Evolutionary conservation across 1,139 yeast species (phyloP).

Genomic region (Meyerozyma guilliermondii): DNA sequence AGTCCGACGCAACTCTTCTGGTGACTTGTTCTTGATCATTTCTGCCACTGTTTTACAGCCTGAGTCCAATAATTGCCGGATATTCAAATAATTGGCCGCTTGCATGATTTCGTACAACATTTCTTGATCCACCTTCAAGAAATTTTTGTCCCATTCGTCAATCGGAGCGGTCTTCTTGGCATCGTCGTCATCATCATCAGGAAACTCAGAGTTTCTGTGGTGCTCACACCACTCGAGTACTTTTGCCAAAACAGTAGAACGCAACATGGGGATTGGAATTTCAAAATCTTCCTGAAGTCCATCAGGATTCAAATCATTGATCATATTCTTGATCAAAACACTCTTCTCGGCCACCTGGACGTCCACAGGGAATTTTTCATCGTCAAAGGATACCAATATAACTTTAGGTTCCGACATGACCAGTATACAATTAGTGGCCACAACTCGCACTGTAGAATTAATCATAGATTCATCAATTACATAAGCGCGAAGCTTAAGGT

Average conservation of each 20-base stretch:
- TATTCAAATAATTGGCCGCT: slow-evolving; percentile 94
- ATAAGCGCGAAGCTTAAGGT: neutral
- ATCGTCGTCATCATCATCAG: slow-evolving; percentile 75
- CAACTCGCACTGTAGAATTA: neutral
- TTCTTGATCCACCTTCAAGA: slow-evolving; percentile 94
- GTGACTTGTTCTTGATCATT: slow-evolving; percentile 94
- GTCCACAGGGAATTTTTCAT: slow-evolving; percentile 70
- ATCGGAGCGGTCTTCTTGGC: slow-evolving; percentile 75
- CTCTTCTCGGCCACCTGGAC: slow-evolving; percentile 88
- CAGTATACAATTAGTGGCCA: neutral
- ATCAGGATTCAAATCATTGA: slow-evolving; percentile 69
- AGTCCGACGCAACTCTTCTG: slow-evolving; percentile 93
- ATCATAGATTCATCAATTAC: neutral
- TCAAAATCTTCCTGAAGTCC: slow-evolving; percentile 65
- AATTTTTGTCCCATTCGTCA: slow-evolving; percentile 95
- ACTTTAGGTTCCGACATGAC: slow-evolving; percentile 37
- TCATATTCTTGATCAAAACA: slow-evolving; percentile 81
- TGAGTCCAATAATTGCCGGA: slow-evolving; percentile 86
- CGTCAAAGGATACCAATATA: slow-evolving; percentile 66
- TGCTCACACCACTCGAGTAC: slow-evolving; percentile 97
- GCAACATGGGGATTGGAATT: slow-evolving; percentile 88
- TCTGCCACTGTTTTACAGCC: slow-evolving; percentile 98
- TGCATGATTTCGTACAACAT: slow-evolving; percentile 95
- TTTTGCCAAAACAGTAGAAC: slow-evolving; percentile 81
- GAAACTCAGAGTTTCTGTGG: slow-evolving; percentile 80